Evolutionary conservation across 2,329 filamentous ascomycete genomes (phyloP), one percentile per base, ranked within the genome.

Genomic region (Epichloe typhina): DNA sequence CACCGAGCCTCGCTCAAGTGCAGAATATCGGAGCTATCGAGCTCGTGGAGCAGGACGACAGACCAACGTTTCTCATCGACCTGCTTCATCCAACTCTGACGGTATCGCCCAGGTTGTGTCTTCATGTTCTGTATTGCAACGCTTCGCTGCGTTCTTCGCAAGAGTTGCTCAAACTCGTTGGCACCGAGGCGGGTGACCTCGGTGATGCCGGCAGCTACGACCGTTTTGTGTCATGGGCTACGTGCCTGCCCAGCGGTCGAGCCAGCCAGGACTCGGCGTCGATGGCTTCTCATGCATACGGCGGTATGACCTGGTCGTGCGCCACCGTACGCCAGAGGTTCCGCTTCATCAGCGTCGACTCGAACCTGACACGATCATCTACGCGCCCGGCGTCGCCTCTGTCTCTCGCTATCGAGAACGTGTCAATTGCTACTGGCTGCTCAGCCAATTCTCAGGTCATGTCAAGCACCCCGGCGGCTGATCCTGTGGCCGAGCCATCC

Each of bases 1-100:
- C 70, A 1, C 71, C 77, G 2, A 71, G 72, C 5, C 55, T 79
- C 8, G 33, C 47, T 43, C 73, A 80, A 48, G 68, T 80, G 47
- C 77, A 78, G 41, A 76, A 76, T 26, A 72, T 89, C 48, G 82
- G 84, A 23, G 74, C 88, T 9, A 67, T 83, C 19, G 87, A 91
- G 63, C 69, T 91, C 39, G 66, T 93, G 40, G 86, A 91, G 60
- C 78, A 85, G 56, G 87, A 93, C 62, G 79, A 84, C 47, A 73
- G 87, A 45, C 87, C 86, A 3, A 86, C 84, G 0, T 88, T 91
- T 58, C 75, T 91, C 41, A 72, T 91, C 36, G 86, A 91, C 59
- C 66, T 86, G 47, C 70, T 72, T 7, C 79, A 83, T 58, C 64
- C 72, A 1, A 64, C 68, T n/a, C 83, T 82, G 57, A 73, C 71